Conservation (phyloP, 306 rosid genomes). For the Comarum palustre region DNA sequence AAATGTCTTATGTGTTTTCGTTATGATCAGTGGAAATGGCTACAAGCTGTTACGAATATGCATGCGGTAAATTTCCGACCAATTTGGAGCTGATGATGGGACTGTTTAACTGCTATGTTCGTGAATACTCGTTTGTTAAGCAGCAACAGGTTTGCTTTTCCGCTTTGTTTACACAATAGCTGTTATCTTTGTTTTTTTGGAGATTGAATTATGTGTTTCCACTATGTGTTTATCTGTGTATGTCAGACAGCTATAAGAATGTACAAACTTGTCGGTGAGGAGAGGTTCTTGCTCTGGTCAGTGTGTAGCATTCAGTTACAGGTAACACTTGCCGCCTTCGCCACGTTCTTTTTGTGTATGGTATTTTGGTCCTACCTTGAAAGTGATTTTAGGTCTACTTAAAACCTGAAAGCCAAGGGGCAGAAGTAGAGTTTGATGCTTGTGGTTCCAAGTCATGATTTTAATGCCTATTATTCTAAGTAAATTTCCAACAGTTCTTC, state of each 20-base stretch:
- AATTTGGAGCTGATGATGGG: conserved; percentile 85
- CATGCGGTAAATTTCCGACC: conserved; percentile 75
- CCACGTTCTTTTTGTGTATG: background rate
- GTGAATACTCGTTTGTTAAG: conserved; percentile 92
- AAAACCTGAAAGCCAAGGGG: background rate
- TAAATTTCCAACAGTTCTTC: background rate
- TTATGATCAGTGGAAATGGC: conserved; percentile 79
- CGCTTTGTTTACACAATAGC: background rate
- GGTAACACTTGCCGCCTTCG: conserved; percentile 42
- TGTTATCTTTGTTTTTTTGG: background rate
- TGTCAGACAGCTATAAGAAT: conserved; percentile 96
- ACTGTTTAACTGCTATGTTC: conserved; percentile 90
- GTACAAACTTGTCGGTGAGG: conserved; percentile 93
- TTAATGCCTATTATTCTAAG: background rate
- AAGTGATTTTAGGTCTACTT: background rate
- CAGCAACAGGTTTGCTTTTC: conserved; percentile 81
- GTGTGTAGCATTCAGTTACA: conserved; percentile 98
- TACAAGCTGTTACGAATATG: conserved; percentile 79
- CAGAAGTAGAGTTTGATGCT: background rate
- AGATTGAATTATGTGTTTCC: background rate
- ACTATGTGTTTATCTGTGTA: conserved; percentile 8
- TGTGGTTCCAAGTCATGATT: background rate
- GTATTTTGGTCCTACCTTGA: background rate
- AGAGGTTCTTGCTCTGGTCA: conserved; percentile 93
- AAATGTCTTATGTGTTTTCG: conserved; percentile 24